Evolutionary conservation across 139 green algal species (phyloP), one percentile per base, ranked within the genome.

Genomic region (Edaphochlamys debaryana): DNA sequence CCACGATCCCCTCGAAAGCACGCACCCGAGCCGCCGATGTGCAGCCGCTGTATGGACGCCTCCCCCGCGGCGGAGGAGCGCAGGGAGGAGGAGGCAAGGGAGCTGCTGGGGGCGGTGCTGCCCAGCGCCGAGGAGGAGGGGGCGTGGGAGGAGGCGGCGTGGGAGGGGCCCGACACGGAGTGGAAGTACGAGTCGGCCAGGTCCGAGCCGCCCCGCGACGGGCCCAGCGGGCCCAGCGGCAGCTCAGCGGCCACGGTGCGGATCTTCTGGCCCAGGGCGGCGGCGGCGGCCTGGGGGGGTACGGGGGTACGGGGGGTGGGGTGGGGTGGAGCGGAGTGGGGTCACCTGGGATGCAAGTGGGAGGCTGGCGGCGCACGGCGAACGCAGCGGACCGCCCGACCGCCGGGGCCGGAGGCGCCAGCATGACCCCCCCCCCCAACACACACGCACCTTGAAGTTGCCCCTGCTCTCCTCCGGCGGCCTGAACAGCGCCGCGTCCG

Each of bases 401-500:
- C n/a, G n/a, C n/a, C n/a, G n/a, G n/a, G n/a, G n/a, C n/a, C n/a
- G n/a, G n/a, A n/a, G n/a, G n/a, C n/a, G n/a, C n/a, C n/a, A n/a
- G n/a, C n/a, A n/a, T n/a, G n/a, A n/a, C n/a, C n/a, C n/a, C n/a
- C n/a, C n/a, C n/a, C n/a, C n/a, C n/a, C n/a, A n/a, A n/a, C n/a
- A n/a, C n/a, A n/a, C n/a, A n/a, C 36, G 13, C 37, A 80, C 72
- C 63, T 41, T 87, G 67, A 62, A 77, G 45, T n/a, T 19, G 5
- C 36, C 38, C 48, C 32, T 76, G n/a, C 17, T 56, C 40, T 88
- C 81, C 19, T 80, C 68, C 34, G 70, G 76, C 30, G 76, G 83
- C 23, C 92, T 87, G 81, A 99, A 99, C 27, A 98, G 89, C n/a
- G 85, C 87, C 5, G 93, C 92, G 69, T 99, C 96, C 19, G 93